Percentiles rank a stretch among this genome's conserved stretches.
Conservation (phyloP, 352 stramenopile species). For the Globisporangium recalcitrans region DNA sequence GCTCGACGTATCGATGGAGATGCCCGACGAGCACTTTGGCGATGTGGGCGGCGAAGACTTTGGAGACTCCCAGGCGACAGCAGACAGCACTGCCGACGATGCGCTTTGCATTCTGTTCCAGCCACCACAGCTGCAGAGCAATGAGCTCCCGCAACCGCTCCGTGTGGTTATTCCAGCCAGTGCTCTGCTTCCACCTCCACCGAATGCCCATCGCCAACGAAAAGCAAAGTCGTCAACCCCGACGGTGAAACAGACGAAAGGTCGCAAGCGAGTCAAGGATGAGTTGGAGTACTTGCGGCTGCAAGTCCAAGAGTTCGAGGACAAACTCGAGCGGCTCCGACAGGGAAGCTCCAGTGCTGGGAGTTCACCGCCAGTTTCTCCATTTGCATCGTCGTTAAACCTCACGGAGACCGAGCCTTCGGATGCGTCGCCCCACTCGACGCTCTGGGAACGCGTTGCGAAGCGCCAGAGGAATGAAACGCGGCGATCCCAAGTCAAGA, state of each 20-base stretch:
- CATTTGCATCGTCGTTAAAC: background rate
- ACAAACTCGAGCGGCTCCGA: background rate
- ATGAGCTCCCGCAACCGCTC: background rate
- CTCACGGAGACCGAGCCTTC: background rate
- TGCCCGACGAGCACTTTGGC: background rate
- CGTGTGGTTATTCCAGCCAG: background rate
- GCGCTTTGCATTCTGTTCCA: background rate
- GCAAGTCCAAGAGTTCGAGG: background rate
- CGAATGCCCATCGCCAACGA: background rate
- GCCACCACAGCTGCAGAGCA: background rate
- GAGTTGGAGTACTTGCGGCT: background rate
- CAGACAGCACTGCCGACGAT: background rate
- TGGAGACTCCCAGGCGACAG: background rate
- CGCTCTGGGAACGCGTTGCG: background rate
- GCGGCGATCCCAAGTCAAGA: background rate
- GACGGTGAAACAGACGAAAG: background rate
- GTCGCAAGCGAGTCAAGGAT: background rate
- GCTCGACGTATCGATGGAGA: background rate
- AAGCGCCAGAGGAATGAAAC: background rate
- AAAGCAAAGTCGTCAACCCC: background rate
- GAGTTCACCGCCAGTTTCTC: background rate
- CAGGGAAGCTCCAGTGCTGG: background rate
- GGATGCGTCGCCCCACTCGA: background rate
- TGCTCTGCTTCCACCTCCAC: background rate
- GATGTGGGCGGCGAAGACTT: background rate